Conservation (phyloP, 768 basidiomycete genomes). For the Termitomyces sp. region DNA sequence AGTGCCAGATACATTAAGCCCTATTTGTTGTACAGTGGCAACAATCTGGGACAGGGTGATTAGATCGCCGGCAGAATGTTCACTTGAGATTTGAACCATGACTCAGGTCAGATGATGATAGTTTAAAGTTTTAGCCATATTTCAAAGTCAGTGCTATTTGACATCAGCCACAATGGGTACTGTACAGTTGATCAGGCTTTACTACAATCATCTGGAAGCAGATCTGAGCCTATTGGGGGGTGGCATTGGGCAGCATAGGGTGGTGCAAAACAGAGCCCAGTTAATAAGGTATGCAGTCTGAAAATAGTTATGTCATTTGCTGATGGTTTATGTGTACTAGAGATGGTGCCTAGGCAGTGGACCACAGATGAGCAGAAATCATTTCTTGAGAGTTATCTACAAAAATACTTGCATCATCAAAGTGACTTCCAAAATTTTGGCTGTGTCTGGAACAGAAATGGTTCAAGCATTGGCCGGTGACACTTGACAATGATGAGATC, state of each 20-base stretch:
- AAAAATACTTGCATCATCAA: neutral
- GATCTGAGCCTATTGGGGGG: too few species aligned
- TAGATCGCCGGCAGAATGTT: neutral
- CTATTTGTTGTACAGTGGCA: neutral
- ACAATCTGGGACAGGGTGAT: neutral
- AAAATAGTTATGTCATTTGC: neutral
- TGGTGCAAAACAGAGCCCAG: neutral
- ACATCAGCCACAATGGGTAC: neutral
- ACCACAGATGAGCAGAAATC: neutral
- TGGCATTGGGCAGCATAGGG: too few species aligned
- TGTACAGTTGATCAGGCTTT: neutral
- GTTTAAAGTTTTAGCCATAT: neutral
- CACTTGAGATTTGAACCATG: neutral
- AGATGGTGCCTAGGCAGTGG: neutral
- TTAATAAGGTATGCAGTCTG: neutral
- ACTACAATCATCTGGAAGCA: too few species aligned
- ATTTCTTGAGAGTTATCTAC: neutral
- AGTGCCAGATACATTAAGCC: neutral
- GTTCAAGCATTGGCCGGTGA: neutral
- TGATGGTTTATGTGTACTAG: neutral
- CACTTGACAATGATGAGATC: neutral
- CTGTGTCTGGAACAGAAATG: neutral
- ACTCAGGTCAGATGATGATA: neutral
- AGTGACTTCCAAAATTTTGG: neutral
- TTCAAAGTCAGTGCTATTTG: neutral